Conservation (phyloP, 768 basidiomycete species). For the Naganishia kalamii region DNA sequence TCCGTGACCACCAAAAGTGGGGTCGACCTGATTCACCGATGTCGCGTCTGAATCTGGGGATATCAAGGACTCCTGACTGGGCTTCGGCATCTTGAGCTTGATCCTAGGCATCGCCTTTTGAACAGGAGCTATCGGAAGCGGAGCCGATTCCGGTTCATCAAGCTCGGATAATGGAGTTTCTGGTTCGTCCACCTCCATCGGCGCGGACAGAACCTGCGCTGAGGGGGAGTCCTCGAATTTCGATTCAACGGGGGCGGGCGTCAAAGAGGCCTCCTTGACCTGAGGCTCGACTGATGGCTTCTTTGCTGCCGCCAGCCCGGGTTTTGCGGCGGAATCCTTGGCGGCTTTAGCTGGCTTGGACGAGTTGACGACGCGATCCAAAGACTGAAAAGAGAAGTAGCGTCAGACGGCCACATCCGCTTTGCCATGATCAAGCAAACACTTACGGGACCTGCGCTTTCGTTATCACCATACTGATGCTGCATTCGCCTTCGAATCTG, state of each 20-base stretch:
- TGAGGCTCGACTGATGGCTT: neutral
- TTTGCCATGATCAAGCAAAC: neutral
- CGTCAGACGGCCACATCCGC: neutral
- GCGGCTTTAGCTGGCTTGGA: neutral
- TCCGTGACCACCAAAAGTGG: too few relatives aligned
- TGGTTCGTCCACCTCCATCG: slow-evolving; percentile 2
- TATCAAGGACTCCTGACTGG: neutral
- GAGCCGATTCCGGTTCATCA: slow-evolving; percentile 3
- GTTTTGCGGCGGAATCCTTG: neutral
- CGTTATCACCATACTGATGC: slow-evolving; percentile 58
- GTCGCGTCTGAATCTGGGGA: neutral
- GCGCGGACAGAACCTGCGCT: too few relatives aligned
- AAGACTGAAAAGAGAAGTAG: neutral
- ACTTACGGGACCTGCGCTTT: slow-evolving; percentile 2
- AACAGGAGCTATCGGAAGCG: neutral
- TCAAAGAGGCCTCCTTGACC: neutral
- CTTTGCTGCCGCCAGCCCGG: neutral
- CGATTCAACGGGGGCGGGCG: too few relatives aligned
- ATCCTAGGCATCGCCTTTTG: neutral
- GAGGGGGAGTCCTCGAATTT: too few relatives aligned
- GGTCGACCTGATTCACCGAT: too few relatives aligned
- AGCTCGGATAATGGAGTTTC: neutral
- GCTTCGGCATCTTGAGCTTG: slow-evolving; percentile 22
- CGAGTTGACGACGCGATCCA: neutral
- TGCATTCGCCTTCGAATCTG: slow-evolving; percentile 76